These are phyloP conservation scores for Ogataea dorogensis DNA, from an alignment of 805 yeast genomes.

Conservation along the genomic window DNA sequence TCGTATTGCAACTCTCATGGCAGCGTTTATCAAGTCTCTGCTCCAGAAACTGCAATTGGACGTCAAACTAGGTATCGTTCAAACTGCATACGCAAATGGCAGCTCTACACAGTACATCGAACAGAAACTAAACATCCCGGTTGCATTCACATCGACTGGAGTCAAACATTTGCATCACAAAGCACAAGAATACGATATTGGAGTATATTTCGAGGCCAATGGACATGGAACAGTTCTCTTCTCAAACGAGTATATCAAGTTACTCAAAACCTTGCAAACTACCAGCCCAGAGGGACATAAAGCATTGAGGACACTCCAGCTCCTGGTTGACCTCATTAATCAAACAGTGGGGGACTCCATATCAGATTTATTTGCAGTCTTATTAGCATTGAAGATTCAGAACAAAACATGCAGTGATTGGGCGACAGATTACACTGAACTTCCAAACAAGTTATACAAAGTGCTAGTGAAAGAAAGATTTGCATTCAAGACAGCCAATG, in stretches of 20 bases:
- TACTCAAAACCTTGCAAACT: slow-evolving; percentile 38
- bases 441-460: slow-evolving; percentile 83
- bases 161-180: slow-evolving; percentile 96
- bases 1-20: slow-evolving; percentile 83
- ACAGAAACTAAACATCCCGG: slow-evolving; percentile 66
- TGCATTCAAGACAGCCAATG: slow-evolving; percentile 79
- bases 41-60: slow-evolving; percentile 37
- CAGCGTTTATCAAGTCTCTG: slow-evolving; percentile 55
- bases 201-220: slow-evolving; percentile 96
- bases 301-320: slow-evolving; percentile 53
- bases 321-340: slow-evolving; percentile 73
- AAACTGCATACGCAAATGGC: slow-evolving; percentile 98
- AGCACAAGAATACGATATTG: slow-evolving; percentile 79
- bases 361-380: slow-evolving; percentile 80
- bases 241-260: slow-evolving; percentile 48
- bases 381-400: slow-evolving; percentile 56
- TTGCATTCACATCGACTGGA: slow-evolving; percentile 89
- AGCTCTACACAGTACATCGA: slow-evolving; percentile 73
- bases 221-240: slow-evolving; percentile 98
- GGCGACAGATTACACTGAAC: slow-evolving; percentile 74
- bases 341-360: slow-evolving; percentile 99
- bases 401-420: slow-evolving; percentile 57
- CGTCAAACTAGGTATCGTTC: slow-evolving; percentile 72
- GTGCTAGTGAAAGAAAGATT: slow-evolving; percentile 81
- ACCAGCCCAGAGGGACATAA: slow-evolving; percentile 42